Base-by-base conservation (phyloP, 139 green algal genomes). In the Zygnema circumcarinatum region DNA sequence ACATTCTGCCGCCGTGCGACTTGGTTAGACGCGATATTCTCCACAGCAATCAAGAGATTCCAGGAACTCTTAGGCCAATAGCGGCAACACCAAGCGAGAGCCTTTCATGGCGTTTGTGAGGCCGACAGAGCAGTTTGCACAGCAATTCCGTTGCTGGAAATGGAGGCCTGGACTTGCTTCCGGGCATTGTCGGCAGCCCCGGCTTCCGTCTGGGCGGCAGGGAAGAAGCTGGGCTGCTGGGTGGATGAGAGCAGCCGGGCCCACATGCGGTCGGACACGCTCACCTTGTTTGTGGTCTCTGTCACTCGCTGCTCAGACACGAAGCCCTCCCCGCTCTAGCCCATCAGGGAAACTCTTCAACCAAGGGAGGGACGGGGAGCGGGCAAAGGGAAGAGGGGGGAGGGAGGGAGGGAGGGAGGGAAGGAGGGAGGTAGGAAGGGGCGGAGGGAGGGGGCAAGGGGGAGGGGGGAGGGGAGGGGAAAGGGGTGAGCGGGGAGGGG, bases 151-250 rank as follows among this genome's bases (percentile, higher is more conserved):
- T n/a, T n/a, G n/a, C n/a, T n/a, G n/a, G n/a, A n/a, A n/a, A n/a
- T n/a, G n/a, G n/a, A n/a, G n/a, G n/a, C n/a, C n/a, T n/a, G n/a
- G n/a, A n/a, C n/a, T n/a, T n/a, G n/a, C n/a, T n/a, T n/a, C n/a
- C n/a, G n/a, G n/a, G n/a, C n/a, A n/a, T n/a, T n/a, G n/a, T n/a
- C n/a, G n/a, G n/a, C n/a, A n/a, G n/a, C n/a, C n/a, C n/a, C n/a
- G n/a, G 84, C 83, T 41, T 39, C 73, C 21, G 11, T 73, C 20
- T 95, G 94, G 93, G 33, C 94, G 20, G 25, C 2, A 52, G 32
- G 81, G 20, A 88, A 22, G 38, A 92, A 92, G 32, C 33, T 76
- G 33, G 88, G 88, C 74, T 92, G 88, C 25, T 73, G 33, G 16
- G 88, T 92, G 73, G 88, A 92, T 1, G 54, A 76, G 29, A 92